phyloP scores from a whole-genome alignment of 1,284 basidiomycete genomes.

The Ustilago hordei region DNA sequence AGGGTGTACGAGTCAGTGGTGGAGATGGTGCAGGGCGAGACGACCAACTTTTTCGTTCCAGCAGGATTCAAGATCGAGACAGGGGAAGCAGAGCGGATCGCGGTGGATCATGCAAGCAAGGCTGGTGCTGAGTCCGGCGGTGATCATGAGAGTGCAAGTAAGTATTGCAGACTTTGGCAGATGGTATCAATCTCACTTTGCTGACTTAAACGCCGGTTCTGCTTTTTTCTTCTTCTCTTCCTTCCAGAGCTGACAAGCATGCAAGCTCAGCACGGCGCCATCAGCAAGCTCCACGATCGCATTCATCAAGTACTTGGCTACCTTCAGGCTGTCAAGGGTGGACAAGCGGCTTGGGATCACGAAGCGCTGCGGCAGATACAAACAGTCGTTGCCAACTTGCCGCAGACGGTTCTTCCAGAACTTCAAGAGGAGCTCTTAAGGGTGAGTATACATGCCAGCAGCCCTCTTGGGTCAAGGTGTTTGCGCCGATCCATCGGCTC shows the following conservation, averaged over 20 bases:
- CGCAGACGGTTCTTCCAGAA: slow-evolving; percentile 48
- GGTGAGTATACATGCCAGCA: slow-evolving; percentile 22
- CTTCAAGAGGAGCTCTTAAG: slow-evolving; percentile 51
- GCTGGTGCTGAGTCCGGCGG: slow-evolving; percentile 81
- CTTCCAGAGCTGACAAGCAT: slow-evolving; percentile 86
- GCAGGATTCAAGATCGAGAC: slow-evolving; percentile 90
- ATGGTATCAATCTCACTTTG: not conserved
- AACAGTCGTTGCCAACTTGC: slow-evolving; percentile 80
- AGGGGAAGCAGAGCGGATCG: slow-evolving; percentile 96
- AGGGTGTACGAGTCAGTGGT: slow-evolving; percentile 59
- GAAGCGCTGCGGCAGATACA: slow-evolving; percentile 84
- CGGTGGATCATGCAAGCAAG: slow-evolving; percentile 92
- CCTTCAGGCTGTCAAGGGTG: slow-evolving; percentile 49
- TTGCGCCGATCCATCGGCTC: not conserved
- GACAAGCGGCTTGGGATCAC: slow-evolving; percentile 71
- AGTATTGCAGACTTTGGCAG: slow-evolving; percentile 35
- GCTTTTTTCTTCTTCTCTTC: not conserved
- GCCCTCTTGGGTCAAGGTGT: not conserved
- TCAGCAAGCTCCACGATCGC: slow-evolving; percentile 93
- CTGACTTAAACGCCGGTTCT: not conserved
- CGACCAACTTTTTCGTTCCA: slow-evolving; percentile 76
- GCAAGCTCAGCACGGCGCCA: slow-evolving; percentile 90
- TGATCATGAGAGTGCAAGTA: slow-evolving; percentile 73
- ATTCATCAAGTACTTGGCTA: slow-evolving; percentile 86
- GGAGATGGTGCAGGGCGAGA: slow-evolving; percentile 51